Evolutionary conservation across 495 filamentous ascomycete genomes (phyloP), one percentile per base, ranked within the genome.

Genomic region (Penicillium arizonense): DNA sequence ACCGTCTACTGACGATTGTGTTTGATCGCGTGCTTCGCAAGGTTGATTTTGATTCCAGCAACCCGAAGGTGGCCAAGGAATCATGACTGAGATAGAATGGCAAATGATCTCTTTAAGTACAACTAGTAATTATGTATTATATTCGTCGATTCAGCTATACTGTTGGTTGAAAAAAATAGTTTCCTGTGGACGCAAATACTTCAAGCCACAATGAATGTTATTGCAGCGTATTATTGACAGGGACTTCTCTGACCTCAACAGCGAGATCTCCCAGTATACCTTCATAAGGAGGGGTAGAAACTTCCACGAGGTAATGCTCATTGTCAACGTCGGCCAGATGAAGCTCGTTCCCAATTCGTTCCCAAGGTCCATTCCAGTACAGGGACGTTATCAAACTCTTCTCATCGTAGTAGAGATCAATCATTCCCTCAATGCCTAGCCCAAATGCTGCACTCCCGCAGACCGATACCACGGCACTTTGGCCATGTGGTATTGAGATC

Each of bases 331-430:
- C 48, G 28, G 38, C 36, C 26, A 44, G 24, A 41, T 55, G 44
- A 26, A 55, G 24, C 37, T 55, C 36, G 44, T 55, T 55, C 2
- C 36, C 52, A 43, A 42, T 7, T 0, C 28, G 30, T 11, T 49
- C 30, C 44, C 45, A 48, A 26, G 36, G 44, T 9, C 52, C 52
- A 7, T 55, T 55, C 52, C 52, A 55, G 21, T 55, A 55, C 12
- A 55, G 32, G 14, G 52, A 48, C 3, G 52, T 47, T 7, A 55
- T 55, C 13, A 44, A 36, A 21, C 30, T 40, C 16, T 14, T 9
- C 10, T 32, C 49, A 14, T 52, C 49, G 28, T 20, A 16, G 33
- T 24, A 44, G 14, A 55, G 39, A 28, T 55, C 52, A 33, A 55
- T n/a, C 52, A 55, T 55, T 37, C 52, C 52, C 45, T 55, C 52